Conservation (phyloP, 2,329 filamentous ascomycete species). For the Colletotrichum ledebouriae region DNA sequence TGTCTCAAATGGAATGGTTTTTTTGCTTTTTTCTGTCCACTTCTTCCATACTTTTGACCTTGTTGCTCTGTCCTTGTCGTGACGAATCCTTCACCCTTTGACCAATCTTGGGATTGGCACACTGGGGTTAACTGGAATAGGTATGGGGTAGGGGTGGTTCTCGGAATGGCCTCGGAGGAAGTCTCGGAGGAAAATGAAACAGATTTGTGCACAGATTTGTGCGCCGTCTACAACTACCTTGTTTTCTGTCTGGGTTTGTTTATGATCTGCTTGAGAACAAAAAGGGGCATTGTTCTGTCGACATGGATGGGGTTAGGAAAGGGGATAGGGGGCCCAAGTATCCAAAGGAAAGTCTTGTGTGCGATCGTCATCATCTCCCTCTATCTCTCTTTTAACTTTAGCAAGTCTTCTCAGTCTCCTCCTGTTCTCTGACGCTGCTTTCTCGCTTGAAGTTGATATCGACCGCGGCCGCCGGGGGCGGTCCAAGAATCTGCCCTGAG, state of each 20-base stretch:
- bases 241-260: slow-evolving; percentile 26
- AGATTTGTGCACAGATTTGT: slow-evolving; percentile 24
- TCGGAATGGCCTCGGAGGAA: slow-evolving; percentile 3
- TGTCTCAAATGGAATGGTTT: slow-evolving; percentile 39
- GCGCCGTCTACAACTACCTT: slow-evolving; percentile 33
- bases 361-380: slow-evolving; percentile 8
- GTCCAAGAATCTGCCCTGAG: slow-evolving; percentile 5
- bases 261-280: slow-evolving; percentile 34
- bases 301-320: neutral
- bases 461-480: slow-evolving; percentile 21
- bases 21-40: slow-evolving; percentile 40
- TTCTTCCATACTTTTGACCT: slow-evolving; percentile 30
- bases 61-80: slow-evolving; percentile 22
- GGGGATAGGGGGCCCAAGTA: neutral
- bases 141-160: neutral
- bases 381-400: slow-evolving; percentile 45
- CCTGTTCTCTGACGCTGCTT: slow-evolving; percentile 61
- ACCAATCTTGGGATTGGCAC: too few relatives aligned
- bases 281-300: neutral
- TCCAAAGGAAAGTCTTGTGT: slow-evolving; percentile 14
- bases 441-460: slow-evolving; percentile 45
- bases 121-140: slow-evolving; percentile 2
- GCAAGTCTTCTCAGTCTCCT: slow-evolving; percentile 67
- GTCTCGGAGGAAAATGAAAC: slow-evolving; percentile 8
- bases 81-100: neutral